Evolutionary conservation across 2,329 filamentous ascomycete genomes (phyloP).

Genomic region (Fusarium sp.): DNA sequence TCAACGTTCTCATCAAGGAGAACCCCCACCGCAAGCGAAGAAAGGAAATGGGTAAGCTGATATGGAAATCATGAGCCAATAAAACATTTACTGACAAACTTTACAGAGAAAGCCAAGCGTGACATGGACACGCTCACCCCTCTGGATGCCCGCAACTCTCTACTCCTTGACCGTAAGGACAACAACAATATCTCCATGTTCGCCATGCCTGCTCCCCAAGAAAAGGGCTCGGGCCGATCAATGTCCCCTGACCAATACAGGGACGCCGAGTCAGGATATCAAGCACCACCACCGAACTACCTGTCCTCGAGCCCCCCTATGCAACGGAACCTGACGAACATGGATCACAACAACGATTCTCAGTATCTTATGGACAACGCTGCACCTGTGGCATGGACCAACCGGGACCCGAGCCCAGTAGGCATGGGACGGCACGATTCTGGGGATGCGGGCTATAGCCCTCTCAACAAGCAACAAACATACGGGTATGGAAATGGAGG

Average conservation of each 20-base stretch:
- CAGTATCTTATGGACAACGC: slow-evolving; percentile 56
- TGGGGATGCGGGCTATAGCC: slow-evolving; percentile 40
- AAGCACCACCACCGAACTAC: slow-evolving; percentile 36
- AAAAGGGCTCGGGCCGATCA: slow-evolving; percentile 50
- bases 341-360: slow-evolving; percentile 50
- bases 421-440: slow-evolving; percentile 34
- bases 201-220: slow-evolving; percentile 57
- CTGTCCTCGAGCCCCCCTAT: slow-evolving; percentile 45
- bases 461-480: slow-evolving; percentile 35
- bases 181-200: slow-evolving; percentile 57
- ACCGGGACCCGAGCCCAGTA: slow-evolving; percentile 30
- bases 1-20: slow-evolving; percentile 83
- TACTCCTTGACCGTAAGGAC: slow-evolving; percentile 74
- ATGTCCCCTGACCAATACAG: slow-evolving; percentile 53
- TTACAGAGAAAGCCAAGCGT: slow-evolving; percentile 78
- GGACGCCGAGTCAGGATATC: slow-evolving; percentile 40
- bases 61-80: not conserved
- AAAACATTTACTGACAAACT: slow-evolving; percentile 43
- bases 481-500: slow-evolving; percentile 43
- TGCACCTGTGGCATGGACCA: slow-evolving; percentile 55
- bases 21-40: slow-evolving; percentile 91
- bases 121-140: slow-evolving; percentile 87
- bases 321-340: slow-evolving; percentile 56
- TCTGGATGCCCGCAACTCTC: slow-evolving; percentile 86
- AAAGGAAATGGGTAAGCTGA: slow-evolving; percentile 85